Base-by-base conservation (phyloP, 2,329 filamentous ascomycete species). In the Emmonsiellopsis sp. region DNA sequence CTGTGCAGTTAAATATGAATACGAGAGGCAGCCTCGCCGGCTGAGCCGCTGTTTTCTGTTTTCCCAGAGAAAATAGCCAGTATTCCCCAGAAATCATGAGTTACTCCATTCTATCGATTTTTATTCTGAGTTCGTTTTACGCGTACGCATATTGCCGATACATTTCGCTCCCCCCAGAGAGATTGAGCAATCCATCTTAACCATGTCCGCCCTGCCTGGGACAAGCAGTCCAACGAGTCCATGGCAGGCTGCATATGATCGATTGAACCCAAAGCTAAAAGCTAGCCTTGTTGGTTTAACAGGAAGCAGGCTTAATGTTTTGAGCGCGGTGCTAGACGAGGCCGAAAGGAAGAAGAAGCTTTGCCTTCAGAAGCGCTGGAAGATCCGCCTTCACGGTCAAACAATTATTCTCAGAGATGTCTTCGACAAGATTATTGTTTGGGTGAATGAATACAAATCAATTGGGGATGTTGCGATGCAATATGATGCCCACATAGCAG, bases 391-490 rank as follows among this genome's bases (percentile, higher is more conserved):
- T 26, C 51, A 41, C 15, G 44, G 34, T 9, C 30, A 35, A 50
- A 53, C 31, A 11, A 41, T 53, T 34, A 35, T 53, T 16, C 44
- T 53, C n/a, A 20, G 51, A 6, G 51, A 53, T 40, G 16, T 53
- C 7, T 50, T 53, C 35, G 45, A 57, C 30, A 59, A 57, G 43
- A 53, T 59, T 11, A 48, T 58, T 20, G 9, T 32, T 15, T 59
- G 51, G 56, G 30, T 58, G n/a, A 50, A 66, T 16, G 60, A 52
- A 44, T 68, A 68, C 55, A 65, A 61, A 52, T 44, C 58, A 31
- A 55, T 68, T 40, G 63, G 62, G 1, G 63, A 68, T 59, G 51
- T 60, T 42, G 58, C 58, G 0, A 57, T 62, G 37, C 11, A 15
- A 11, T 26, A 26, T 26, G 20, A 26, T 5, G 20, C 20, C 20